Percentiles rank a stretch among this genome's conserved stretches.
phyloP scores from a whole-genome alignment of 2,329 filamentous ascomycete species.

The Xylaria sp. region DNA sequence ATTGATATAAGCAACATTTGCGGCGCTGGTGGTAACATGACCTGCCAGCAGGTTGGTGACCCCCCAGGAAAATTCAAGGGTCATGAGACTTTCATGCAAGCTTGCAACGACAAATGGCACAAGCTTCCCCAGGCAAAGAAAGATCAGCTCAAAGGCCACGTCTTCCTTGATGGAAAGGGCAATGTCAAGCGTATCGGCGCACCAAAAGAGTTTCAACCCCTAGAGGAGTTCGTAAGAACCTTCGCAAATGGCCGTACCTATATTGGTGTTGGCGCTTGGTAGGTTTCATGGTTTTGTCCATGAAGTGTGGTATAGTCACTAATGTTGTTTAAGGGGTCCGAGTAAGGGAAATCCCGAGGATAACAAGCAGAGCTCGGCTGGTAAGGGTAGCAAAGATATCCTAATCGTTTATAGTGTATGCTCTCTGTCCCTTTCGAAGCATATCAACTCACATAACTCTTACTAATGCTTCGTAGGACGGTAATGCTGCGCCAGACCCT shows the following conservation, averaged over 20 bases:
- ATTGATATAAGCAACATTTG: slow-evolving; percentile 51
- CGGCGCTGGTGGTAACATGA: slow-evolving; percentile 54
- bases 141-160: slow-evolving; percentile 48
- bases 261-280: slow-evolving; percentile 53
- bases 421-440: too few relatives aligned
- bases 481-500: slow-evolving; percentile 41
- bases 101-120: slow-evolving; percentile 49
- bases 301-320: slow-evolving; percentile 3
- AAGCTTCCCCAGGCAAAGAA: slow-evolving; percentile 48
- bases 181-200: slow-evolving; percentile 50
- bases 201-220: slow-evolving; percentile 49
- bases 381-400: slow-evolving; percentile 53
- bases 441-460: neutral
- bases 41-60: slow-evolving; percentile 52
- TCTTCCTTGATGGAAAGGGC: slow-evolving; percentile 46
- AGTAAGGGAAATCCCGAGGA: slow-evolving; percentile 48
- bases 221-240: slow-evolving; percentile 52
- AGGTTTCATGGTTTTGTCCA: neutral
- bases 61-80: slow-evolving; percentile 49
- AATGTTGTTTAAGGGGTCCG: slow-evolving; percentile 41
- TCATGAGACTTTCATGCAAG: slow-evolving; percentile 53
- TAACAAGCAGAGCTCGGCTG: slow-evolving; percentile 51
- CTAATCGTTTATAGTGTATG: slow-evolving; percentile 52
- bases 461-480: slow-evolving; percentile 30
- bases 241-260: slow-evolving; percentile 53